A percentile compares a stretch with the other conserved stretches of the same genome.
Conservation (phyloP, 2,329 filamentous ascomycete species). For the Ophiostoma perfectum region DNA sequence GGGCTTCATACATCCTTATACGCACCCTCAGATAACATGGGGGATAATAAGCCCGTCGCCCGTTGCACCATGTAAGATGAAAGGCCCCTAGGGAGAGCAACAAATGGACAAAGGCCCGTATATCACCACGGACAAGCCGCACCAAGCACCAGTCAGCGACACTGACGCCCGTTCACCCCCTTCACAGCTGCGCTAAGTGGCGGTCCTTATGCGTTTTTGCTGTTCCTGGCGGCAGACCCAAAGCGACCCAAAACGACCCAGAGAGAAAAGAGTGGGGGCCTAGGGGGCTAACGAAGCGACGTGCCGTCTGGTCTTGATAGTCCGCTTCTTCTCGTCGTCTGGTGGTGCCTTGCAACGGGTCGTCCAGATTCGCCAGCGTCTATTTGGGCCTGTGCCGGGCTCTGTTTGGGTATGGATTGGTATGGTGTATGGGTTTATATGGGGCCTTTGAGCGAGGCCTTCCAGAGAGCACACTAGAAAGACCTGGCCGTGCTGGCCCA, state of each 20-base stretch:
- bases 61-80: background rate
- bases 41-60: background rate
- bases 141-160: background rate
- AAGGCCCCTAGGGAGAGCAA: background rate
- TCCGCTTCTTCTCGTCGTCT: background rate
- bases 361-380: conserved; percentile 18
- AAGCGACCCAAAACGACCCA: conserved; percentile 12
- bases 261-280: conserved; percentile 1
- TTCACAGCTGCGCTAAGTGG: background rate
- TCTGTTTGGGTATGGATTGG: background rate
- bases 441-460: background rate
- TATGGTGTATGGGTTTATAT: background rate
- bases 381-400: background rate
- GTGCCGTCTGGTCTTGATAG: background rate
- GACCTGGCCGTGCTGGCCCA: background rate
- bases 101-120: background rate
- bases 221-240: conserved; percentile 17
- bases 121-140: background rate
- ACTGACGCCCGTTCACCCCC: background rate
- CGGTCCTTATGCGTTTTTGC: conserved; percentile 6
- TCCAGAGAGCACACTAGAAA: background rate
- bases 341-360: background rate
- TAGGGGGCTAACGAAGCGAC: conserved; percentile 7
- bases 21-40: no score
- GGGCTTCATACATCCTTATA: background rate